Percentiles rank a stretch among this genome's conserved stretches.
Evolutionary conservation across 2,329 filamentous ascomycete genomes (phyloP).

Genomic region (Aspergillus novofumigatus): DNA sequence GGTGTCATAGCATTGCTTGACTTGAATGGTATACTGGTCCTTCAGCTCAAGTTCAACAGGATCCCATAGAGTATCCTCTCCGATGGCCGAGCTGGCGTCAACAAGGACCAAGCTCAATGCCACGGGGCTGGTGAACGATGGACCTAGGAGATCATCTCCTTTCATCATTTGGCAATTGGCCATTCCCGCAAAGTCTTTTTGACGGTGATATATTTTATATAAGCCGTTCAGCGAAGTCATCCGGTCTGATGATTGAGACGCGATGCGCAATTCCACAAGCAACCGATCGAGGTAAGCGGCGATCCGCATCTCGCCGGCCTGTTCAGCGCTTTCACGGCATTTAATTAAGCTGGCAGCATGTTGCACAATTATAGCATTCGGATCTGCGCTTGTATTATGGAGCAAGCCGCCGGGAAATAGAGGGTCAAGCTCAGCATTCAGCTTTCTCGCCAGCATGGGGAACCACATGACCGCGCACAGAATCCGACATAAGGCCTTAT

Average conservation of each 20-base stretch:
- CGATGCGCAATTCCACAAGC: slow-evolving; percentile 14
- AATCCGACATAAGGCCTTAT: slow-evolving; percentile 7
- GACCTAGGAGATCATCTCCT: slow-evolving; percentile 15
- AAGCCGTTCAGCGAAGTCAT: slow-evolving; percentile 5
- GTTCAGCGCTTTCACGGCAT: slow-evolving; percentile 8
- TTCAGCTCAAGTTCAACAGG: slow-evolving; percentile 9
- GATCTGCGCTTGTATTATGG: neutral
- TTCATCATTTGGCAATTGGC: slow-evolving; percentile 19
- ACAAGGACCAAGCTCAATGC: slow-evolving; percentile 15
- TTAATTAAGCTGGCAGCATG: neutral
- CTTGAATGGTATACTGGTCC: slow-evolving; percentile 10
- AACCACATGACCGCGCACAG: slow-evolving; percentile 2
- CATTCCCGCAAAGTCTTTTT: slow-evolving; percentile 15
- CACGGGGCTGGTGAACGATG: slow-evolving; percentile 20
- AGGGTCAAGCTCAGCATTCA: slow-evolving; percentile 9
- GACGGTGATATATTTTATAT: slow-evolving; percentile 8
- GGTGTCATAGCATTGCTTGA: slow-evolving; percentile 10
- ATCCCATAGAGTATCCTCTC: slow-evolving; percentile 12
- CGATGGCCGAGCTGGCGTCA: slow-evolving; percentile 6
- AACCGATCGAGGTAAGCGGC: slow-evolving; percentile 13
- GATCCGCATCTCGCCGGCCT: neutral
- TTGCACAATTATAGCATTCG: neutral
- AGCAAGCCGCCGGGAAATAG: neutral
- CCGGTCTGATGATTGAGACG: slow-evolving; percentile 9
- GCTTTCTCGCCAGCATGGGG: slow-evolving; percentile 1